Evolutionary conservation across 352 stramenopile genomes (phyloP).

Genomic region (Peronosclerospora sorghi): DNA sequence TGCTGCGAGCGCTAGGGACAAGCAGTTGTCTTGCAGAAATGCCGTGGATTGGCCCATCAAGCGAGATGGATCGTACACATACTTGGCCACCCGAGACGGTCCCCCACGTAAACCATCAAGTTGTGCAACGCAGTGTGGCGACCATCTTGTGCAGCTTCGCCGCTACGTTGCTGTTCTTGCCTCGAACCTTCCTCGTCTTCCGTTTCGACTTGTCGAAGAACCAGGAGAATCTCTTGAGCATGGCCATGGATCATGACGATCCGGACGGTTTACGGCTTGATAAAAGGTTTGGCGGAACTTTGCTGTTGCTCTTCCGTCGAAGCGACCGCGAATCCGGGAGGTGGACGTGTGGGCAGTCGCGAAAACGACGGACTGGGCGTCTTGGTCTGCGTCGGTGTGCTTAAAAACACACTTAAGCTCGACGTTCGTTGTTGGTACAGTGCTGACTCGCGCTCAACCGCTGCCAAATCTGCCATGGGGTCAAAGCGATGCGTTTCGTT

Average conservation of each 20-base stretch:
- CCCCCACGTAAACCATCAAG: too few species aligned
- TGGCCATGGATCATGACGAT: not conserved
- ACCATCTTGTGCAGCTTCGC: too few species aligned
- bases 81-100: too few species aligned
- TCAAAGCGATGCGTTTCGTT: conserved; percentile 20
- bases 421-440: conserved; percentile 62
- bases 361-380: conserved; percentile 17
- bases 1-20: too few species aligned
- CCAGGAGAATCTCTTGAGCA: conserved; percentile 1
- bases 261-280: conserved; percentile 34
- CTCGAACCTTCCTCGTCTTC: conserved; percentile 2
- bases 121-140: too few species aligned
- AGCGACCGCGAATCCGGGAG: conserved; percentile 28
- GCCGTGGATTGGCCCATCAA: too few species aligned
- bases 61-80: too few species aligned
- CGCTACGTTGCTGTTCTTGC: too few species aligned
- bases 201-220: conserved; percentile 1
- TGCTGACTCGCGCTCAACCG: conserved; percentile 52
- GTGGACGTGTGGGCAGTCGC: conserved; percentile 22
- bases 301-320: conserved; percentile 11
- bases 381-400: conserved; percentile 14
- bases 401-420: conserved; percentile 64
- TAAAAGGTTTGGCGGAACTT: conserved; percentile 45
- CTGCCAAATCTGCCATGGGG: conserved; percentile 55
- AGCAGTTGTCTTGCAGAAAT: too few species aligned